Conservation (phyloP, 768 basidiomycete species). For the Lactifluus volemus region DNA sequence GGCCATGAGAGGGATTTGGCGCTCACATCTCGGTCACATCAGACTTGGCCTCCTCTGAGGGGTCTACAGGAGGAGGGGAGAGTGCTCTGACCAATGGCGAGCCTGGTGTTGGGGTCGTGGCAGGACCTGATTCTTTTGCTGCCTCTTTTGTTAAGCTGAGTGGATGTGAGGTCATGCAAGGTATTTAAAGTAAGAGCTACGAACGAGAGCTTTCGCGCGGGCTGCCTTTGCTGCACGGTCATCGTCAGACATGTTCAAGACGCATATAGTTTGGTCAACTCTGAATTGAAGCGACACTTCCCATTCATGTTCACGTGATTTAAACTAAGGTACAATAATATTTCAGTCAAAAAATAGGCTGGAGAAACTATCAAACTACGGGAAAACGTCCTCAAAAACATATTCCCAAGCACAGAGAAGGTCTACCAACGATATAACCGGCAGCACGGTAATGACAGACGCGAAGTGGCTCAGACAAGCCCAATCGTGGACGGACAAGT, state of each 20-base stretch:
- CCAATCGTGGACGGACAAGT: slow-evolving; percentile 22
- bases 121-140: slow-evolving; percentile 53
- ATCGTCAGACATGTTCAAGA: slow-evolving; percentile 41
- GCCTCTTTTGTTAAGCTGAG: slow-evolving; percentile 76
- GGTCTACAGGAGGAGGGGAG: slow-evolving; percentile 25
- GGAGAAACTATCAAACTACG: slow-evolving; percentile 9
- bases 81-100: slow-evolving; percentile 28
- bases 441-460: slow-evolving; percentile 52
- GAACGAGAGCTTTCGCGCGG: slow-evolving; percentile 74
- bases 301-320: slow-evolving; percentile 6
- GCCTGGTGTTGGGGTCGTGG: slow-evolving; percentile 31
- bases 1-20: not conserved
- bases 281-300: not conserved
- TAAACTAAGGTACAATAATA: not conserved
- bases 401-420: slow-evolving; percentile 22
- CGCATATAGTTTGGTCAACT: no score
- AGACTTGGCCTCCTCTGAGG: slow-evolving; percentile 33
- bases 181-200: slow-evolving; percentile 18
- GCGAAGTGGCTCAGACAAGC: slow-evolving; percentile 40
- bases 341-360: not conserved
- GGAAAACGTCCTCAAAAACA: slow-evolving; percentile 26
- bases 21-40: slow-evolving; percentile 62
- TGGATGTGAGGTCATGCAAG: not conserved
- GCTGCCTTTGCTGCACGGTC: slow-evolving; percentile 79
- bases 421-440: slow-evolving; percentile 21